Conservation (phyloP, 1,139 yeast genomes). For the Geotrichum macrosporum region DNA sequence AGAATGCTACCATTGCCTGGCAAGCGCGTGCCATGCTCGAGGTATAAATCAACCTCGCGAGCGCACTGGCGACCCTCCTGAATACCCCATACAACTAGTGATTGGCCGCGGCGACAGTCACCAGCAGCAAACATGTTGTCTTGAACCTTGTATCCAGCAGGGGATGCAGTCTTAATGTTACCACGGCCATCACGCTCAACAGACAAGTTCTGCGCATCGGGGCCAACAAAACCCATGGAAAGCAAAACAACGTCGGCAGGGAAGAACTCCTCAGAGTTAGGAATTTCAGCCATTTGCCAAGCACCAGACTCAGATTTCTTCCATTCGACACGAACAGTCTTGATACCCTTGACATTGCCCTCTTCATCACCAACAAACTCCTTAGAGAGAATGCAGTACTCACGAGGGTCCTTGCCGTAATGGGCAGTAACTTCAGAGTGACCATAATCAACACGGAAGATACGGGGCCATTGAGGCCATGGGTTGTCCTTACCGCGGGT, state of each 20-base stretch:
- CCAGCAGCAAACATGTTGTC: slow-evolving; percentile 88
- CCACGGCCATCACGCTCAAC: slow-evolving; percentile 81
- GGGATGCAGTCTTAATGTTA: slow-evolving; percentile 45
- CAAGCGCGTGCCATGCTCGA: slow-evolving; percentile 74
- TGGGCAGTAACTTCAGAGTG: slow-evolving; percentile 93
- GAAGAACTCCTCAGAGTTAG: slow-evolving; percentile 89
- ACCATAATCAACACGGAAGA: slow-evolving; percentile 96
- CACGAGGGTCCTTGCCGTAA: slow-evolving; percentile 97
- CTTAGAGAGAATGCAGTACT: slow-evolving; percentile 89
- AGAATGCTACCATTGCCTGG: slow-evolving; percentile 95
- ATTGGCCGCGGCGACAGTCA: slow-evolving; percentile 98
- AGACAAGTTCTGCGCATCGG: slow-evolving; percentile 76
- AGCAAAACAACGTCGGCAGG: slow-evolving; percentile 90
- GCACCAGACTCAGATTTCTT: slow-evolving; percentile 92
- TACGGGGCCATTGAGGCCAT: slow-evolving; percentile 99
- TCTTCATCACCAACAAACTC: slow-evolving; percentile 93
- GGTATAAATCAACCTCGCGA: slow-evolving; percentile 75
- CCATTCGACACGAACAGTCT: slow-evolving; percentile 97
- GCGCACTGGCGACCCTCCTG: slow-evolving; percentile 99
- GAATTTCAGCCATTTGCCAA: slow-evolving; percentile 98
- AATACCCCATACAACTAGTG: slow-evolving; percentile 98
- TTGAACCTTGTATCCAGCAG: slow-evolving; percentile 62
- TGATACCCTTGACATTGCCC: slow-evolving; percentile 87
- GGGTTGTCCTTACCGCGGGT: slow-evolving; percentile 92
- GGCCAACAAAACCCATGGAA: slow-evolving; percentile 98